phyloP scores from a whole-genome alignment of 2,329 filamentous ascomycete species.

The Penicillium crustosum region DNA sequence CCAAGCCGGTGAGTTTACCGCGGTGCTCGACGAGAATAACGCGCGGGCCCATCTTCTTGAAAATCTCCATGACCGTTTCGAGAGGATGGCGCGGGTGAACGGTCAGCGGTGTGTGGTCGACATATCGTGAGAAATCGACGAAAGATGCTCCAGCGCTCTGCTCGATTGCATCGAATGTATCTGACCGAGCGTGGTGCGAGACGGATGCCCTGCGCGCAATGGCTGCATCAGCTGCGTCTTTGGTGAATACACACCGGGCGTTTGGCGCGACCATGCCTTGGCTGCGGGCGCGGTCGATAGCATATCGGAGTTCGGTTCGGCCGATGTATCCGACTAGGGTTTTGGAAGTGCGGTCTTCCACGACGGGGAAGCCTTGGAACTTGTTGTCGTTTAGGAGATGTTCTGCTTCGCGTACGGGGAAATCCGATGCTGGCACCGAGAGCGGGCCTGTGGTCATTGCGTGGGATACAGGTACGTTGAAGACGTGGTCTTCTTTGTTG shows the following conservation, averaged over 20 bases:
- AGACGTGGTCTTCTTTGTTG: constrained; percentile 95
- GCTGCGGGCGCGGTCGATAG: constrained; percentile 74
- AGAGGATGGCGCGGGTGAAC: constrained; percentile 88
- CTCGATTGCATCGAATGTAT: constrained; percentile 62
- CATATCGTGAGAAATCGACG: constrained; percentile 81
- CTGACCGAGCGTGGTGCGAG: constrained; percentile 27
- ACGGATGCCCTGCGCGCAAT: constrained; percentile 33
- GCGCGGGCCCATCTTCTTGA: constrained; percentile 94
- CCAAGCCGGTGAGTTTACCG: constrained; percentile 76
- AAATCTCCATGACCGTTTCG: constrained; percentile 97
- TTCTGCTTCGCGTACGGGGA: constrained; percentile 76
- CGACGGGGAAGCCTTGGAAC: constrained; percentile 90
- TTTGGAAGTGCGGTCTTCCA: constrained; percentile 70
- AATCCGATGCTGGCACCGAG: constrained; percentile 70
- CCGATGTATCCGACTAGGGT: constrained; percentile 88
- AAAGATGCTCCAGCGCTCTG: constrained; percentile 56
- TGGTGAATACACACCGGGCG: constrained; percentile 71
- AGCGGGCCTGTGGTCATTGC: constrained; percentile 81
- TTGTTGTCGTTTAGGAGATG: constrained; percentile 71
- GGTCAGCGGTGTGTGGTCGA: constrained; percentile 84
- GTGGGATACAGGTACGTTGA: constrained; percentile 87
- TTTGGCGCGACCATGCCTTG: constrained; percentile 65
- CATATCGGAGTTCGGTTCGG: constrained; percentile 85
- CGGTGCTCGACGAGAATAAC: constrained; percentile 92
- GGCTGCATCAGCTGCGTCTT: constrained; percentile 48